Evolutionary conservation across 768 basidiomycete species (phyloP).

Genomic region (Boletellus ananiceps): DNA sequence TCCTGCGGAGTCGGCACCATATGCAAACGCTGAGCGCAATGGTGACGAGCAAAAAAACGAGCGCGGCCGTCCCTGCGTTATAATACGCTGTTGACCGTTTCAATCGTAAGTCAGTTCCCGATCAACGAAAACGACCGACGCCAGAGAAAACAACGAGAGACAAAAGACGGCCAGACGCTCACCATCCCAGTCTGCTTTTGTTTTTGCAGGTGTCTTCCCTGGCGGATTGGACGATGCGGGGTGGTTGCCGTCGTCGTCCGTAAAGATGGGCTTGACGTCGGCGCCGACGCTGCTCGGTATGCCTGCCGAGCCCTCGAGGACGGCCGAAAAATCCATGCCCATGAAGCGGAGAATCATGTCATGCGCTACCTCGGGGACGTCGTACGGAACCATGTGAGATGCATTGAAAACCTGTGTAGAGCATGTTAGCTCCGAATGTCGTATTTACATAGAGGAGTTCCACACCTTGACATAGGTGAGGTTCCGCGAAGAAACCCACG

Average conservation of each 20-base stretch:
- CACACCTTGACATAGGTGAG: slow-evolving; percentile 87
- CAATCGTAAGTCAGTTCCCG: neutral
- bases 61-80: slow-evolving; percentile 82
- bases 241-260: slow-evolving; percentile 38
- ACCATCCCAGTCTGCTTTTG: slow-evolving; percentile 92
- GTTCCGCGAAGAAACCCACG: slow-evolving; percentile 87
- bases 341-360: slow-evolving; percentile 99
- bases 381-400: slow-evolving; percentile 93
- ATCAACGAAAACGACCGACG: neutral
- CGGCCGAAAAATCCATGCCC: slow-evolving; percentile 79
- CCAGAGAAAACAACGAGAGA: neutral
- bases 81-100: slow-evolving; percentile 68
- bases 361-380: slow-evolving; percentile 82
- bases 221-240: slow-evolving; percentile 32
- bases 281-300: slow-evolving; percentile 80
- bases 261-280: slow-evolving; percentile 59
- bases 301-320: slow-evolving; percentile 74
- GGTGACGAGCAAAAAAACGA: slow-evolving; percentile 75
- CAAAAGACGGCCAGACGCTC: slow-evolving; percentile 8
- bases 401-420: slow-evolving; percentile 72
- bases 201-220: slow-evolving; percentile 67
- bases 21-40: slow-evolving; percentile 67
- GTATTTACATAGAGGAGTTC: neutral
- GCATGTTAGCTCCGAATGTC: neutral
- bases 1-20: slow-evolving; percentile 57